Conservation (phyloP, 2,329 filamentous ascomycete genomes). For the Trichophyton verrucosum region DNA sequence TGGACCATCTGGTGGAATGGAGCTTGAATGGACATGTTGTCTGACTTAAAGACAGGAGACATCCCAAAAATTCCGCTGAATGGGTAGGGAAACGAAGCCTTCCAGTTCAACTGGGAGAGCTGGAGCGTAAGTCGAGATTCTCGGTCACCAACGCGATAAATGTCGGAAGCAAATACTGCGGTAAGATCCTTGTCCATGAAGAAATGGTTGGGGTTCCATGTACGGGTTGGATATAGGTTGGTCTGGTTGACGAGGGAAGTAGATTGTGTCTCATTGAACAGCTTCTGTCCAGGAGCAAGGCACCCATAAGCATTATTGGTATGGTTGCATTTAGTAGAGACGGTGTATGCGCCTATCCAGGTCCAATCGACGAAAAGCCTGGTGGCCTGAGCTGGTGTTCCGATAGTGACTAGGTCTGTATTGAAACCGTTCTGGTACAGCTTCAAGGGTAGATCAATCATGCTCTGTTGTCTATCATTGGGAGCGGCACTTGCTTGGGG, state of each 20-base stretch:
- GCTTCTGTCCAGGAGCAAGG: slow-evolving; percentile 8
- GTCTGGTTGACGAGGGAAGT: slow-evolving; percentile 9
- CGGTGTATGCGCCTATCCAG: slow-evolving; percentile 11
- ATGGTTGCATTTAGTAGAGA: slow-evolving; percentile 10
- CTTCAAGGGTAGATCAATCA: slow-evolving; percentile 9
- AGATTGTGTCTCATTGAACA: slow-evolving; percentile 12
- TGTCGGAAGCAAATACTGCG: slow-evolving; percentile 10
- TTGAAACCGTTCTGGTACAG: slow-evolving; percentile 11
- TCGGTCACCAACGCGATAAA: slow-evolving; percentile 8
- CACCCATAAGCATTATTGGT: slow-evolving; percentile 9
- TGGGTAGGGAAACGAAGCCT: slow-evolving; percentile 4
- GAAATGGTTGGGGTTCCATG: slow-evolving; percentile 15
- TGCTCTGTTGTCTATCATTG: background rate
- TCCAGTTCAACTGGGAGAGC: slow-evolving; percentile 10
- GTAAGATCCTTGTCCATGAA: slow-evolving; percentile 12
- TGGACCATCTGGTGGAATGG: slow-evolving; percentile 13
- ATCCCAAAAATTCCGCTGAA: slow-evolving; percentile 12
- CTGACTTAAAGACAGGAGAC: slow-evolving; percentile 12
- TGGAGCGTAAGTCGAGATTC: slow-evolving; percentile 9
- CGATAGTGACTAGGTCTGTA: slow-evolving; percentile 8
- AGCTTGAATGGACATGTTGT: slow-evolving; percentile 11
- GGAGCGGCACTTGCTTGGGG: background rate
- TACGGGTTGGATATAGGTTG: slow-evolving; percentile 8
- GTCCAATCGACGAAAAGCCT: slow-evolving; percentile 14
- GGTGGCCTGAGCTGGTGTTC: slow-evolving; percentile 10